Conservation (phyloP, 2,329 filamentous ascomycete genomes). For the Leptosphaerulina australis region DNA sequence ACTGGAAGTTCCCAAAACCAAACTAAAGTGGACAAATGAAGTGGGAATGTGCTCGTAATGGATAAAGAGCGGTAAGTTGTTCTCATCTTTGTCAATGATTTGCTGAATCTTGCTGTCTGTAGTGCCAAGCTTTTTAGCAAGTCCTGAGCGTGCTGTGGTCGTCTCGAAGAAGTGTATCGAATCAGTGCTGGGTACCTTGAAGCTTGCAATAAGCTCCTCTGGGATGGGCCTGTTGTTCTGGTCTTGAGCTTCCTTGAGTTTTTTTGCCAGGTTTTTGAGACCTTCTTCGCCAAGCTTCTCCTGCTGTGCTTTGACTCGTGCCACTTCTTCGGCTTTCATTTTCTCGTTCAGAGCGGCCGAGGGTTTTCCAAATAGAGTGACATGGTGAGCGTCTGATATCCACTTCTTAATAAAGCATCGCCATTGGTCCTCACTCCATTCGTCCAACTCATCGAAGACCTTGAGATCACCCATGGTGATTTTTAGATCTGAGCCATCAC, state of each 20-base stretch:
- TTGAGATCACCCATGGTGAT: conserved; percentile 50
- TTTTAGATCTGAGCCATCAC: conserved; percentile 68
- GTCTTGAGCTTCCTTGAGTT: conserved; percentile 80
- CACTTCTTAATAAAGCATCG: conserved; percentile 79
- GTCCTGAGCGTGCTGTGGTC: conserved; percentile 79
- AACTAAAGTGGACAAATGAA: conserved; percentile 84
- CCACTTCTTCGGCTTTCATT: conserved; percentile 80
- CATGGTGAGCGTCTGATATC: conserved; percentile 82
- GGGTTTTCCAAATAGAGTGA: conserved; percentile 87
- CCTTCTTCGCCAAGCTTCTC: conserved; percentile 81
- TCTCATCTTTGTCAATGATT: conserved; percentile 71
- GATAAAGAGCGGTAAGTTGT: conserved; percentile 79
- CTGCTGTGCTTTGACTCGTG: conserved; percentile 78
- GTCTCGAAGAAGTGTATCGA: conserved; percentile 96
- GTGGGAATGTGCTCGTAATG: conserved; percentile 95
- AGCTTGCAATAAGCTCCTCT: conserved; percentile 76
- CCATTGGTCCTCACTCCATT: conserved; percentile 87
- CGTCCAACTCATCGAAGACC: conserved; percentile 70
- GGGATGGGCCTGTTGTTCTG: conserved; percentile 91
- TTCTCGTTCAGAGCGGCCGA: conserved; percentile 79
- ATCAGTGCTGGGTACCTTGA: conserved; percentile 81
- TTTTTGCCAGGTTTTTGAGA: conserved; percentile 73
- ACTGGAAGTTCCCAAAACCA: conserved; percentile 78
- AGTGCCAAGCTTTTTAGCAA: conserved; percentile 72
- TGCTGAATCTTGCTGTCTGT: conserved; percentile 74